Conservation (phyloP, 768 basidiomycete species). For the Pleurotus platypus region DNA sequence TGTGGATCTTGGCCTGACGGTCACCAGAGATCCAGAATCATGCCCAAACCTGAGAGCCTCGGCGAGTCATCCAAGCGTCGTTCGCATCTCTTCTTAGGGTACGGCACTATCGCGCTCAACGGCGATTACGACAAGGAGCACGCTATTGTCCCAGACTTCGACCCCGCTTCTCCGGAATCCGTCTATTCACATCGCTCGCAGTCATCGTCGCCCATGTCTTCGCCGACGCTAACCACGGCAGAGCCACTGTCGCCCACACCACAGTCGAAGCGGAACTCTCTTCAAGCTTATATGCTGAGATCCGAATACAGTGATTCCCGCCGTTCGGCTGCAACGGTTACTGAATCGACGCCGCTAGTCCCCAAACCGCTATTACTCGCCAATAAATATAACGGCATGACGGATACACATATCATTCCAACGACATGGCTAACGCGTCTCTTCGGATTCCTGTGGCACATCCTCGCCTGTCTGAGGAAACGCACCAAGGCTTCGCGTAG, state of each 20-base stretch:
- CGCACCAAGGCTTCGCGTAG: neutral
- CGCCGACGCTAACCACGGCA: constrained; percentile 11
- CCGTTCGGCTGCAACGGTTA: constrained; percentile 26
- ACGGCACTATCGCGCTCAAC: neutral
- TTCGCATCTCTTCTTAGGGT: neutral
- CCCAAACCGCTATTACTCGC: neutral
- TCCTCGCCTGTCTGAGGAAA: neutral
- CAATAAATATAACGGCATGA: neutral
- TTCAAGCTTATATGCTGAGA: neutral
- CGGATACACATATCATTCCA: neutral
- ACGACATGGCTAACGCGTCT: neutral
- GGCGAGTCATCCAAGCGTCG: neutral
- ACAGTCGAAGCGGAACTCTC: neutral
- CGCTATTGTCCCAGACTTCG: neutral
- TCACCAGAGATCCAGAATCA: neutral
- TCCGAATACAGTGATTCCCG: neutral
- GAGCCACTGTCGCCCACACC: constrained; percentile 23
- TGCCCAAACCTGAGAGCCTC: neutral
- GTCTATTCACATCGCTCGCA: neutral
- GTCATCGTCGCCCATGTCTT: constrained; percentile 1
- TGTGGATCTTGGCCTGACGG: neutral
- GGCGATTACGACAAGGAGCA: neutral
- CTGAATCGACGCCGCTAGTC: constrained; percentile 19
- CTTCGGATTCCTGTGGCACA: neutral
- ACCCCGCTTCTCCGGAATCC: neutral